Evolutionary conservation across 1,284 basidiomycete genomes (phyloP).

Genomic region (Cystobasidium slooffiae): DNA sequence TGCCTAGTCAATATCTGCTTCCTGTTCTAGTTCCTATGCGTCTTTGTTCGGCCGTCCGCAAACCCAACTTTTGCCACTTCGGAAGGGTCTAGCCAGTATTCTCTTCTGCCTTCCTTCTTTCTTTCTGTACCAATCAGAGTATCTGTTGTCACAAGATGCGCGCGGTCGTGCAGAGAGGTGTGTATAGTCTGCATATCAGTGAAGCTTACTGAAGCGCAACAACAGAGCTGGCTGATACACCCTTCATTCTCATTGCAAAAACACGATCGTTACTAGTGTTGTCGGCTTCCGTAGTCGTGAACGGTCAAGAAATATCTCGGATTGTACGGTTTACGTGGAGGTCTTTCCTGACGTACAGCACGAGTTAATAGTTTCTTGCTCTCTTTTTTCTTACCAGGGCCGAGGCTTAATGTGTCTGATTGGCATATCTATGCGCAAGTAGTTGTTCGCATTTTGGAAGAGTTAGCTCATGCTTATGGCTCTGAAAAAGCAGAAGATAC

Average conservation of each 20-base stretch:
- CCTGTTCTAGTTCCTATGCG: too few relatives aligned
- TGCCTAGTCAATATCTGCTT: too few relatives aligned
- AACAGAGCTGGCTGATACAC: neutral
- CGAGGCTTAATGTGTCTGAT: conserved; percentile 42
- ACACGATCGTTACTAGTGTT: conserved; percentile 1
- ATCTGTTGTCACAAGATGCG: neutral
- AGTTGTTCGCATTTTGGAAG: neutral
- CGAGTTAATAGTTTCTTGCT: neutral
- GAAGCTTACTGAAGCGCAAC: neutral
- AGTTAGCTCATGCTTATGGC: neutral
- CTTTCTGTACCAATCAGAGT: neutral
- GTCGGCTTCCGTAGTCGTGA: conserved; percentile 36
- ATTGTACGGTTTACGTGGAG: conserved; percentile 18
- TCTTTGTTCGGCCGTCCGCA: too few relatives aligned
- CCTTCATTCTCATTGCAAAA: neutral
- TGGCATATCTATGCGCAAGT: conserved; percentile 28
- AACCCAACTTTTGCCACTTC: too few relatives aligned
- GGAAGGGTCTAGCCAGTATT: too few relatives aligned
- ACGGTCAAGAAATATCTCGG: conserved; percentile 29
- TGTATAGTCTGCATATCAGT: neutral
- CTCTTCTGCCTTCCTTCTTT: neutral
- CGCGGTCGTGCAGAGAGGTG: conserved; percentile 34
- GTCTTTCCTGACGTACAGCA: neutral
- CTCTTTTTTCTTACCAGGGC: conserved; percentile 7
- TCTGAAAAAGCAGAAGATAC: conserved; percentile 19